phyloP scores from a whole-genome alignment of 169 alveolate genomes.

The Fabrea salina region DNA sequence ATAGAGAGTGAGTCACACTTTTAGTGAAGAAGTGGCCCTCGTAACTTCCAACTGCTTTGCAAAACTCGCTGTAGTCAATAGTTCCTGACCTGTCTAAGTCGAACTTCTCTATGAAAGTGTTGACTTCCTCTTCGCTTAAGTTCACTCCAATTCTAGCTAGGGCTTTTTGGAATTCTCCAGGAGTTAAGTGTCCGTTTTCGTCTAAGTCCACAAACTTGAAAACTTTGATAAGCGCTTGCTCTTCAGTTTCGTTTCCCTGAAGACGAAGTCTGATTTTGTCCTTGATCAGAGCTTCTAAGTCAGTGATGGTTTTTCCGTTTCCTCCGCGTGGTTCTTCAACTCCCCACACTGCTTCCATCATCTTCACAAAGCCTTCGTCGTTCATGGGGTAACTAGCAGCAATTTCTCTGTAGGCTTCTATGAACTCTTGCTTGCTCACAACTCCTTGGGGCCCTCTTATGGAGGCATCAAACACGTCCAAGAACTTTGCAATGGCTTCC shows the following conservation, averaged over 20 bases:
- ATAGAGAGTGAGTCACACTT: constrained; percentile 2
- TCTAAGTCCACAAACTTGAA: constrained; percentile 25
- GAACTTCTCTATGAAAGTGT: constrained; percentile 25
- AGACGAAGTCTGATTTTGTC: not conserved
- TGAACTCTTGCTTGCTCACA: not conserved
- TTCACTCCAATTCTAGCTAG: constrained; percentile 16
- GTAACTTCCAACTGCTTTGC: not conserved
- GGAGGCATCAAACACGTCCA: constrained; percentile 66
- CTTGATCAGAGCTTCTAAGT: not conserved
- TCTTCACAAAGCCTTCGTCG: not conserved
- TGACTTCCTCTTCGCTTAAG: not conserved
- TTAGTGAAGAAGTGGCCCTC: constrained; percentile 4
- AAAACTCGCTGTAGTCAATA: constrained; percentile 54
- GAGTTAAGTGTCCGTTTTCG: not conserved
- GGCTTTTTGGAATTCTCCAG: not conserved
- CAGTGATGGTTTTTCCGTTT: not conserved
- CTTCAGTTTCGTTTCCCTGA: constrained; percentile 13
- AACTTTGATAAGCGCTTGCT: not conserved
- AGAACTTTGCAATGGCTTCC: constrained; percentile 64
- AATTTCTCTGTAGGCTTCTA: not conserved
- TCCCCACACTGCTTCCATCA: constrained; percentile 18
- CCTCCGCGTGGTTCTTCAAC: not conserved
- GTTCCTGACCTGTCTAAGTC: constrained; percentile 51
- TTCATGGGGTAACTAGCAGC: not conserved
- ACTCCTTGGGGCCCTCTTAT: constrained; percentile 8